phyloP scores from a whole-genome alignment of 1,284 basidiomycete genomes.

The Sporisorium iseilematis-ciliati region DNA sequence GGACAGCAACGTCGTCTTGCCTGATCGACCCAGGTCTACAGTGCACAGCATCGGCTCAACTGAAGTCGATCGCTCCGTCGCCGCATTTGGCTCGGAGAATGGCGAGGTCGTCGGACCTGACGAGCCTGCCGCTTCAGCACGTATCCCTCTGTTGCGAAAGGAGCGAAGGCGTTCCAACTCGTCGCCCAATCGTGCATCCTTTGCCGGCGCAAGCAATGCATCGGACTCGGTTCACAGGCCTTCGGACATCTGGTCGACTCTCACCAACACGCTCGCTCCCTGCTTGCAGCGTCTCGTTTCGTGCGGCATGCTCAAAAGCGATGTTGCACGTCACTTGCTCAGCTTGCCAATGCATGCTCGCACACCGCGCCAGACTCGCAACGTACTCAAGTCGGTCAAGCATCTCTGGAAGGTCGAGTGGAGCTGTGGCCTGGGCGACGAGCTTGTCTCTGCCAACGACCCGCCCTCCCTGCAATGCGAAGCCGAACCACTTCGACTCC shows the following conservation, averaged over 20 bases:
- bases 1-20: conserved; percentile 46
- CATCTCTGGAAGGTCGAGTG: conserved; percentile 70
- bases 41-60: conserved; percentile 27
- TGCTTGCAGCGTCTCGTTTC: conserved; percentile 71
- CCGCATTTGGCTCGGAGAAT: conserved; percentile 8
- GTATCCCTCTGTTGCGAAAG: conserved; percentile 33
- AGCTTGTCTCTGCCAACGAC: conserved; percentile 24
- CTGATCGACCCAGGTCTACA: conserved; percentile 45
- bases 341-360: conserved; percentile 70
- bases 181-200: conserved; percentile 39
- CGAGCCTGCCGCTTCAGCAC: conserved; percentile 7
- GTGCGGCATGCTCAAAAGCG: conserved; percentile 70
- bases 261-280: conserved; percentile 69
- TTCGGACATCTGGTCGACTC: conserved; percentile 69
- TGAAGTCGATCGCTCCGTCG: conserved; percentile 20
- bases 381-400: conserved; percentile 68
- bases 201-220: conserved; percentile 1
- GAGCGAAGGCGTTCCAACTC: conserved; percentile 51
- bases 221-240: conserved; percentile 14
- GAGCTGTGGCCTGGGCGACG: conserved; percentile 65
- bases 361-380: conserved; percentile 68
- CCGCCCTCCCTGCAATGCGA: conserved; percentile 46
- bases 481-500: conserved; percentile 61
- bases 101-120: background rate
- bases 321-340: conserved; percentile 70